Base-by-base conservation (phyloP, 2,329 filamentous ascomycete species). In the Penicillium sp. region DNA sequence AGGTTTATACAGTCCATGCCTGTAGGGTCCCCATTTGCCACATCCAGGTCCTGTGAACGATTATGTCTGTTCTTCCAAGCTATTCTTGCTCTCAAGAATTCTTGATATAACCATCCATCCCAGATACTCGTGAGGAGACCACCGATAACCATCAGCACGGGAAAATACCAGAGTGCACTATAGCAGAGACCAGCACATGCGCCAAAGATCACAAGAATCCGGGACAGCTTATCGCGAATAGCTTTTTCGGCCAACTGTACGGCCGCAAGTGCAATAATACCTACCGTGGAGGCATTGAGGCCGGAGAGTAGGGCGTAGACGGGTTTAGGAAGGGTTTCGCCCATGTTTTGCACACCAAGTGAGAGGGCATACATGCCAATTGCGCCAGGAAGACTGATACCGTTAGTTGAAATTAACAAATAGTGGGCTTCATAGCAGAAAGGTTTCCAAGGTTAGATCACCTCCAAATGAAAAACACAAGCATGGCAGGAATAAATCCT, bases 111-210 rank as follows among this genome's bases (percentile, higher is more conserved):
- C 40, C 77, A 75, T 41, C 73, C 75, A 68, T 90, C 87, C 75
- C 83, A 85, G 0, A 82, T 49, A 0, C 84, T 68, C 0, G 83
- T 82, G 0, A 71, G 68, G 1, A 79, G 10, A 0, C 87, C 88
- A 0, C 80, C 82, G 1, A 77, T 58, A 0, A 81, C 61, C 71
- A 90, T 86, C 4, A 91, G 66, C 0, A 83, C 63, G 0, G 88
- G 88, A 43, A 90, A 91, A 60, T 88, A 92, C 88, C 88, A 92
- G 0, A 91, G 71, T 0, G 87, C 83, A 46, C 85, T 89, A 61
- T 90, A 90, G 45, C 88, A 77, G 59, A 91, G 72, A 0, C 88
- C 88, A 0, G 86, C 87, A 8, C 81, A 78, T 0, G 77, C 88
- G 3, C 82, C 81, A 6, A 86, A 63, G 11, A 89, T 86, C 0